Conservation (phyloP, 768 basidiomycete species). For the Podaxis rugospora region DNA sequence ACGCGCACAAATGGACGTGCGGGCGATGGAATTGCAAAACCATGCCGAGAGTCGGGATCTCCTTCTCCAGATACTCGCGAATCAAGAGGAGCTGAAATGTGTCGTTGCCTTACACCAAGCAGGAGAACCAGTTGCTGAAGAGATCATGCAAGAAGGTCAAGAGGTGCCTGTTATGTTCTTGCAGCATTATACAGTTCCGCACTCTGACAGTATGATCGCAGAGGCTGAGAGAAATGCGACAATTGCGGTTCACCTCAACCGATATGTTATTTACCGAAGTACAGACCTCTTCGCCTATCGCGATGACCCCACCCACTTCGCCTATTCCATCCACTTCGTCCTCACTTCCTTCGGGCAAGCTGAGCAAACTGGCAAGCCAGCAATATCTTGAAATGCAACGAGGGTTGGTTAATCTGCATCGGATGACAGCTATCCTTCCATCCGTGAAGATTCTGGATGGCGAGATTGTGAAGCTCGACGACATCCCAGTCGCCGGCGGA, state of each 20-base stretch:
- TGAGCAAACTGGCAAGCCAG: constrained; percentile 19
- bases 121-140: constrained; percentile 36
- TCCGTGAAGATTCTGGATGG: constrained; percentile 48
- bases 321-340: background rate
- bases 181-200: background rate
- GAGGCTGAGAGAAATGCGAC: constrained; percentile 21
- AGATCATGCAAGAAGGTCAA: constrained; percentile 53
- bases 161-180: constrained; percentile 24
- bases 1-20: constrained; percentile 23
- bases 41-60: constrained; percentile 31
- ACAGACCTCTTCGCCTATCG: constrained; percentile 15
- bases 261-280: constrained; percentile 8
- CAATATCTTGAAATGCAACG: constrained; percentile 39
- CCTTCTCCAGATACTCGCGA: constrained; percentile 34
- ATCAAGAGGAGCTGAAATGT: constrained; percentile 20
- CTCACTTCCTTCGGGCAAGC: no score
- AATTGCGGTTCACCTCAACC: background rate
- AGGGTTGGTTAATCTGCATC: constrained; percentile 31
- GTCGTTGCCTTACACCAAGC: constrained; percentile 34
- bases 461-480: constrained; percentile 38
- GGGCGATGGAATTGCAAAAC: constrained; percentile 24
- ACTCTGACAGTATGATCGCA: background rate
- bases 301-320: constrained; percentile 13
- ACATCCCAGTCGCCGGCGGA: constrained; percentile 44
- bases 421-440: constrained; percentile 42